Conservation (phyloP, 192 early-diverging fungal species). For the Coemansia reversa region DNA sequence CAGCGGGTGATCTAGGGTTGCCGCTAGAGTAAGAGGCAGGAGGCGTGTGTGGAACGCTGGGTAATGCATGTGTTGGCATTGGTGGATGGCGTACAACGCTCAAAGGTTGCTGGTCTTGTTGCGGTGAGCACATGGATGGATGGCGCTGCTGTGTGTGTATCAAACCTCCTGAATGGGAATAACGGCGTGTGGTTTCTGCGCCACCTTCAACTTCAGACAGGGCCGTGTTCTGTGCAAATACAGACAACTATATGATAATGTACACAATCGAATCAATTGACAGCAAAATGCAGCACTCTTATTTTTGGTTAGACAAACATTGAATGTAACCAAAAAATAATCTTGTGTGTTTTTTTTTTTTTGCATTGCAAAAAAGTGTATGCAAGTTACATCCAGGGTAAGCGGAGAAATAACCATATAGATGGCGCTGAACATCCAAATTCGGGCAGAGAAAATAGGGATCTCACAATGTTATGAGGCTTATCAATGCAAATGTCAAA, state of each 20-base stretch:
- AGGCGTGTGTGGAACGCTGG: slow-evolving; percentile 15
- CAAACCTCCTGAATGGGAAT: not conserved
- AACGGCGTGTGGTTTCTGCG: not conserved
- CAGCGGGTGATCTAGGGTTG: slow-evolving; percentile 17
- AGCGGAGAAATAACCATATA: slow-evolving; percentile 5
- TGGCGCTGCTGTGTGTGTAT: not conserved
- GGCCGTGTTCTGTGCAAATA: not conserved
- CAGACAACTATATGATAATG: not conserved
- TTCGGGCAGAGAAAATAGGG: no score
- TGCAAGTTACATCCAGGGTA: not conserved
- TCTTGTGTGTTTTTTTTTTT: not conserved
- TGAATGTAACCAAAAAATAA: not conserved
- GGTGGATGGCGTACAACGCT: not conserved
- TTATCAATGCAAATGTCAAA: not conserved
- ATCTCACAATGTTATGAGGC: not conserved
- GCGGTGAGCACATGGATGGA: not conserved
- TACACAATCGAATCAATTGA: not conserved
- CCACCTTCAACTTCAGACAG: not conserved
- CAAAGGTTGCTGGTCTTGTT: not conserved
- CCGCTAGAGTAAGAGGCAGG: slow-evolving; percentile 7
- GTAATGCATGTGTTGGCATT: not conserved
- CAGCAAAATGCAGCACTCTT: not conserved
- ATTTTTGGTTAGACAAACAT: not conserved
- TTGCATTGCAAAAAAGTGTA: not conserved
- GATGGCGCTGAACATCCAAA: not conserved